A percentile compares a stretch with the other conserved stretches of the same genome.
Evolutionary conservation across 805 yeast genomes (phyloP).

Genomic region (Metschnikowia dekortorum): DNA sequence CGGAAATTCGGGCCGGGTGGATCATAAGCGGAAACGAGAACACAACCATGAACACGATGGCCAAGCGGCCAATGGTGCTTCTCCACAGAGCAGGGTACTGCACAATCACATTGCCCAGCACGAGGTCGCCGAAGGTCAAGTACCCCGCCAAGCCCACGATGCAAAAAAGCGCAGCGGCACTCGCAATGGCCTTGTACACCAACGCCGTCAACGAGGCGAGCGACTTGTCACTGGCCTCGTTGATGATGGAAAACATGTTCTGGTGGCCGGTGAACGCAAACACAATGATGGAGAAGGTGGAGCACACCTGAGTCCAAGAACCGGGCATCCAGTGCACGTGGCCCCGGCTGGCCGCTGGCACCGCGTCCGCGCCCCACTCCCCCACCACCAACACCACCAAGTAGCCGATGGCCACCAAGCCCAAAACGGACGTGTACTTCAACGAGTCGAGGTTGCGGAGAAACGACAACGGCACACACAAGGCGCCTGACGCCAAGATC

Average conservation of each 20-base stretch:
- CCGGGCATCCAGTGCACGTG: slow-evolving; percentile 30
- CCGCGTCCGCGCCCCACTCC: slow-evolving; percentile 62
- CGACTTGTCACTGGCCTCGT: slow-evolving; percentile 64
- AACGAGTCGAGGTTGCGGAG: slow-evolving; percentile 74
- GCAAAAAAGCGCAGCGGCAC: slow-evolving; percentile 60
- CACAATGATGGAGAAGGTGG: slow-evolving; percentile 82
- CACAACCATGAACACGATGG: slow-evolving; percentile 75
- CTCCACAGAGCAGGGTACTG: slow-evolving; percentile 59
- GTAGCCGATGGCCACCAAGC: slow-evolving; percentile 75
- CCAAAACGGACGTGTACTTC: slow-evolving; percentile 80
- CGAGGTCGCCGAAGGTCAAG: slow-evolving; percentile 64
- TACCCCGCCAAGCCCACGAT: slow-evolving; percentile 80
- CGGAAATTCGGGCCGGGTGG: slow-evolving; percentile 84
- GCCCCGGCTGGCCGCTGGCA: slow-evolving; percentile 30
- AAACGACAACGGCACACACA: slow-evolving; percentile 63
- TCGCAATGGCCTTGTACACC: slow-evolving; percentile 49
- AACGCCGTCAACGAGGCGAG: slow-evolving; percentile 44
- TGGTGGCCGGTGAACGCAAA: slow-evolving; percentile 97
- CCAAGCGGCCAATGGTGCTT: slow-evolving; percentile 75
- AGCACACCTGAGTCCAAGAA: slow-evolving; percentile 49
- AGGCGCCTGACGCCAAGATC: slow-evolving; percentile 47
- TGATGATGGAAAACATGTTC: slow-evolving; percentile 84
- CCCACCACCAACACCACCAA: slow-evolving; percentile 65
- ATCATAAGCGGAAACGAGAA: slow-evolving; percentile 87
- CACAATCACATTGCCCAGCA: slow-evolving; percentile 71